These are phyloP conservation scores for Centella asiatica DNA, from an alignment of 129 eudicot genomes.

Conservation along the genomic window DNA sequence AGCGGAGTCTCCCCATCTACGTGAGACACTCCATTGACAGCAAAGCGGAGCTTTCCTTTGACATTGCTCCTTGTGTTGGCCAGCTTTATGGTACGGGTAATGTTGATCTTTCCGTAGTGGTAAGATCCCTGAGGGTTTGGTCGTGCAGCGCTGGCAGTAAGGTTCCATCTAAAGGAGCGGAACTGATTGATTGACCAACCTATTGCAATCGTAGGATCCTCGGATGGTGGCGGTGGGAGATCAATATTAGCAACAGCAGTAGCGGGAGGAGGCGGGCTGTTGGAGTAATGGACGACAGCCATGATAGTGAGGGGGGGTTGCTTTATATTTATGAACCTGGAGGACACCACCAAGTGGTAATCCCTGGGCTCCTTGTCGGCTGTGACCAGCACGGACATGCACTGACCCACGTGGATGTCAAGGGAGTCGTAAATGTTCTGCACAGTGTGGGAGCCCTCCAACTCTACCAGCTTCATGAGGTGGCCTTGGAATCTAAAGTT, in stretches of 20 bases:
- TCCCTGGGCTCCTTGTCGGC: slow-evolving; percentile 69
- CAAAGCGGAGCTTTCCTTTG: slow-evolving; percentile 69
- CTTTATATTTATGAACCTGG: slow-evolving; percentile 62
- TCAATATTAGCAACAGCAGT: slow-evolving; percentile 24
- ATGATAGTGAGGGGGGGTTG: slow-evolving; percentile 22
- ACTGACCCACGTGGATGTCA: slow-evolving; percentile 87
- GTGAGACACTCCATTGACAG: slow-evolving; percentile 74
- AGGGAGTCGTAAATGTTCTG: slow-evolving; percentile 63
- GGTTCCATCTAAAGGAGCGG: slow-evolving; percentile 82
- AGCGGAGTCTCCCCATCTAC: slow-evolving; percentile 49
- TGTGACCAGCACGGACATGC: slow-evolving; percentile 61
- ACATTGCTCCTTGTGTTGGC: slow-evolving; percentile 34
- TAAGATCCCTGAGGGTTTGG: slow-evolving; percentile 96
- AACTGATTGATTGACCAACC: slow-evolving; percentile 88
- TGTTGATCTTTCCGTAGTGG: slow-evolving; percentile 84
- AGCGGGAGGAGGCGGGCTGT: slow-evolving; percentile 31
- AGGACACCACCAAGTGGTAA: slow-evolving; percentile 66
- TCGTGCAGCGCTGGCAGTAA: slow-evolving; percentile 96
- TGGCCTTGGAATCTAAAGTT: slow-evolving; percentile 77
- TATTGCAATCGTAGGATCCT: slow-evolving; percentile 27
- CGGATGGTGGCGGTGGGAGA: slow-evolving; percentile 62
- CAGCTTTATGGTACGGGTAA: slow-evolving; percentile 84
- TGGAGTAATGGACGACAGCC: slow-evolving; percentile 48
- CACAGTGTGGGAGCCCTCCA: slow-evolving; percentile 82
- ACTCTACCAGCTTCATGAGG: slow-evolving; percentile 65